These are phyloP conservation scores for Ilex paraguariensis DNA, from an alignment of 305 asterid species.

Conservation along the genomic window DNA sequence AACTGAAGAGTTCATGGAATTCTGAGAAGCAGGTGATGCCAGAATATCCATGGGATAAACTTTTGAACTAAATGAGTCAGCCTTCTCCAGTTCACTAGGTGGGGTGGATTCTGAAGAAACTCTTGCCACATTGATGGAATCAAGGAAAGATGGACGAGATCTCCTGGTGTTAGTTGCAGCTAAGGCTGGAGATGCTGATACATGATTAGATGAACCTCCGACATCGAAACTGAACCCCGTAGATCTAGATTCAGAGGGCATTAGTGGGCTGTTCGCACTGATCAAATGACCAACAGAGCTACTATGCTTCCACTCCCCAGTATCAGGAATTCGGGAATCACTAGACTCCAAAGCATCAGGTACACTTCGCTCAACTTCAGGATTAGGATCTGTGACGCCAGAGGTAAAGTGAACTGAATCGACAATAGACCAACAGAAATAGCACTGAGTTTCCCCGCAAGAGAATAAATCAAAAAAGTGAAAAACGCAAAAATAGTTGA, in stretches of 20 bases:
- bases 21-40: slow-evolving; percentile 48
- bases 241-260: slow-evolving; percentile 40
- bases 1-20: slow-evolving; percentile 28
- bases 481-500: not conserved
- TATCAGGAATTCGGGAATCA: slow-evolving; percentile 33
- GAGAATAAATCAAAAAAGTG: slow-evolving; percentile 15
- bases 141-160: slow-evolving; percentile 94
- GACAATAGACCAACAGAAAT: slow-evolving; percentile 25
- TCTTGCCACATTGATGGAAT: slow-evolving; percentile 67
- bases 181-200: slow-evolving; percentile 46
- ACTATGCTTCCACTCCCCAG: slow-evolving; percentile 37
- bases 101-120: slow-evolving; percentile 48
- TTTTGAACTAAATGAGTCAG: slow-evolving; percentile 44
- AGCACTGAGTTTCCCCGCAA: not conserved
- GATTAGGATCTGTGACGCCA: slow-evolving; percentile 24
- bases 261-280: slow-evolving; percentile 33
- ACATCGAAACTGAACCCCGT: slow-evolving; percentile 41
- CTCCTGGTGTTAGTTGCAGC: slow-evolving; percentile 45
- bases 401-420: slow-evolving; percentile 37
- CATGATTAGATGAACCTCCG: slow-evolving; percentile 31
- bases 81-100: slow-evolving; percentile 32
- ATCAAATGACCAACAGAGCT: slow-evolving; percentile 29
- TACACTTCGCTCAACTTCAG: slow-evolving; percentile 32
- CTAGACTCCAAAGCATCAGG: slow-evolving; percentile 9
- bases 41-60: slow-evolving; percentile 55